Percentiles rank a stretch among this genome's conserved stretches.
These are phyloP conservation scores for Diplodia mutila DNA, from an alignment of 2,329 filamentous ascomycete genomes.

Conservation along the genomic window DNA sequence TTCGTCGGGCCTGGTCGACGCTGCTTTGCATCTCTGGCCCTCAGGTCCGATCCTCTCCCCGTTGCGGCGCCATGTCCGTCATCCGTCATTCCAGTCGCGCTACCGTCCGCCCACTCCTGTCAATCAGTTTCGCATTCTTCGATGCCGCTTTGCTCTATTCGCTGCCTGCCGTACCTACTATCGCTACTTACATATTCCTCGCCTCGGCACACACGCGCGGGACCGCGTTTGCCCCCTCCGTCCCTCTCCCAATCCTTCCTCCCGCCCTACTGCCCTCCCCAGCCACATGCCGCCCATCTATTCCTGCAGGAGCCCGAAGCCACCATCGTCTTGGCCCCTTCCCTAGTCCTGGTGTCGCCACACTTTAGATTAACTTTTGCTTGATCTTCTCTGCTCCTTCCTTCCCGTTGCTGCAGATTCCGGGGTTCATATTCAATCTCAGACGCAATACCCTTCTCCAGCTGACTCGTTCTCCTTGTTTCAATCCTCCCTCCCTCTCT, in stretches of 20 bases:
- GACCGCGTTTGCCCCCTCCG: neutral
- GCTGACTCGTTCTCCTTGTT: neutral
- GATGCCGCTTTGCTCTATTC: neutral
- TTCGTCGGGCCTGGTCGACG: neutral
- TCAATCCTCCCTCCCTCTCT: neutral
- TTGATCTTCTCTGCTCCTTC: neutral
- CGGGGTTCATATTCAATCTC: neutral
- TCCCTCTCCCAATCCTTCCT: neutral
- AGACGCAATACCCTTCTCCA: neutral
- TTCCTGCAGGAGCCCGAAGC: neutral
- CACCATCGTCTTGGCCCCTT: neutral
- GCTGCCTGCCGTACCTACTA: neutral
- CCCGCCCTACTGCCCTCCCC: neutral
- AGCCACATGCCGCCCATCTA: neutral
- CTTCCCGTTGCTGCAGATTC: neutral
- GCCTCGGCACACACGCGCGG: neutral
- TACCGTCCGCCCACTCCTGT: neutral
- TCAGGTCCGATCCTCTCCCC: neutral
- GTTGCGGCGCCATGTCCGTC: neutral
- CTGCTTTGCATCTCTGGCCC: neutral
- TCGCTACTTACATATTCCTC: neutral
- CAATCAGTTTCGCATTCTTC: neutral
- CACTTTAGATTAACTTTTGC: slow-evolving; percentile 10
- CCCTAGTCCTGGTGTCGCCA: neutral
- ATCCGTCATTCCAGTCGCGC: neutral